Evolutionary conservation across 1,284 basidiomycete genomes (phyloP).

Genomic region (Mycena sp.): DNA sequence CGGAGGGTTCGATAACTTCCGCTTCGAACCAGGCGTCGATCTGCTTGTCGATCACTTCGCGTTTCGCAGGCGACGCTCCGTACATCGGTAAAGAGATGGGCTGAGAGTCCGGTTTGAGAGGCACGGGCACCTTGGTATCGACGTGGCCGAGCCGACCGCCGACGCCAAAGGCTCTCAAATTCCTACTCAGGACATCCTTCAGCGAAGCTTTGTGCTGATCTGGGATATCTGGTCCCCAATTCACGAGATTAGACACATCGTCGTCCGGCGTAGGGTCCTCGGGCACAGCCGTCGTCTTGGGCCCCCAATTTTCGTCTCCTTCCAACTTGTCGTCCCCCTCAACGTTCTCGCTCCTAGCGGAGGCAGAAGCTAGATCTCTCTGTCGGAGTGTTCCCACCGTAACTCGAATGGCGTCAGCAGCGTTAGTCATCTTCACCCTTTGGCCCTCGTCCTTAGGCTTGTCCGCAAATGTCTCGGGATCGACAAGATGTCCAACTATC

Average conservation of each 20-base stretch:
- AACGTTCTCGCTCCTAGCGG: too few relatives aligned
- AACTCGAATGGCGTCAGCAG: not conserved
- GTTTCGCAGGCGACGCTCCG: too few relatives aligned
- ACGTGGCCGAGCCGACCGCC: constrained; percentile 43
- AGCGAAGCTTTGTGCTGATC: not conserved
- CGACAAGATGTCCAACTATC: constrained; percentile 14
- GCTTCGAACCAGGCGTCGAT: too few relatives aligned
- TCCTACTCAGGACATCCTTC: not conserved
- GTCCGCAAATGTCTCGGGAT: constrained; percentile 11
- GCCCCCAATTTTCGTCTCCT: not conserved
- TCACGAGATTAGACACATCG: constrained; percentile 2
- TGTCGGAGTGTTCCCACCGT: not conserved
- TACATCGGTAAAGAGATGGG: too few relatives aligned
- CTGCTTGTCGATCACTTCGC: too few relatives aligned
- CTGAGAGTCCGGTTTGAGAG: not conserved
- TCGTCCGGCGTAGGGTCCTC: constrained; percentile 9
- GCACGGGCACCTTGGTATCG: constrained; percentile 37
- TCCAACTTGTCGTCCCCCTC: not conserved
- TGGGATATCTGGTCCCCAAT: constrained; percentile 20
- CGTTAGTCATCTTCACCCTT: not conserved
- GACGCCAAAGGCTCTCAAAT: constrained; percentile 41
- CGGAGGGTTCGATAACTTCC: too few relatives aligned
- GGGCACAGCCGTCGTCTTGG: constrained; percentile 10
- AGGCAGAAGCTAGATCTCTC: not conserved
- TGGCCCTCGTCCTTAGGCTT: not conserved